These are phyloP conservation scores for Apiospora sp. DNA, from an alignment of 2,329 filamentous ascomycete species.

Conservation along the genomic window DNA sequence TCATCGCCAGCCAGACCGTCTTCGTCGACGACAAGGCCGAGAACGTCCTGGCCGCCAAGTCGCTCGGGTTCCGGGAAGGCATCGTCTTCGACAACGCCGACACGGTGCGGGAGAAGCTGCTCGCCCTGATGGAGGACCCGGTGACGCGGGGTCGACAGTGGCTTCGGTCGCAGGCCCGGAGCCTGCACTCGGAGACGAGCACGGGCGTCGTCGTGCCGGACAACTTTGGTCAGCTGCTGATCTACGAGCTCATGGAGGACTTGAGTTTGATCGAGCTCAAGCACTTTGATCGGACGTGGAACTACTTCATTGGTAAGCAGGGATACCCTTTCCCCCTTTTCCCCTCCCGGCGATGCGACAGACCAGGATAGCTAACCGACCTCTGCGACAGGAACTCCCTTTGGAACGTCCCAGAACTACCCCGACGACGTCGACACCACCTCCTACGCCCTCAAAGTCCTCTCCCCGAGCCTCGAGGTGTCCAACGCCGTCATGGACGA, in stretches of 20 bases:
- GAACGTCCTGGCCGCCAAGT: slow-evolving; percentile 17
- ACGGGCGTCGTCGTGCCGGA: slow-evolving; percentile 18
- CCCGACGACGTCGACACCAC: slow-evolving; percentile 15
- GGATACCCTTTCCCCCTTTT: background rate
- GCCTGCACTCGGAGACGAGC: slow-evolving; percentile 5
- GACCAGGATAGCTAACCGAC: background rate
- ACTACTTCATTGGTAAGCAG: slow-evolving; percentile 4
- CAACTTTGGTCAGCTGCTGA: slow-evolving; percentile 10
- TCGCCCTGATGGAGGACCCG: slow-evolving; percentile 2
- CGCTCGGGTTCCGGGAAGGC: slow-evolving; percentile 2
- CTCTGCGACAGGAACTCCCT: background rate
- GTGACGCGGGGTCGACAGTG: background rate
- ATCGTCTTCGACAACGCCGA: background rate
- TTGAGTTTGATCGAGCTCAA: background rate
- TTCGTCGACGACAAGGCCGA: slow-evolving; percentile 21
- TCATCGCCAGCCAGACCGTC: background rate
- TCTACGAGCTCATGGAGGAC: slow-evolving; percentile 13
- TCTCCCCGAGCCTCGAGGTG: background rate
- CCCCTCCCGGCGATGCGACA: background rate
- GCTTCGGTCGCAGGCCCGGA: background rate
- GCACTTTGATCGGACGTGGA: slow-evolving; percentile 18
- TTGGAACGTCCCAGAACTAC: slow-evolving; percentile 4
- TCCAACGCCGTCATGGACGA: background rate
- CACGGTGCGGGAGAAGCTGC: background rate
- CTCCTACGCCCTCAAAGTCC: background rate